These are phyloP conservation scores for Sporisorium reilianum DNA, from an alignment of 1,284 basidiomycete genomes.

Conservation along the genomic window DNA sequence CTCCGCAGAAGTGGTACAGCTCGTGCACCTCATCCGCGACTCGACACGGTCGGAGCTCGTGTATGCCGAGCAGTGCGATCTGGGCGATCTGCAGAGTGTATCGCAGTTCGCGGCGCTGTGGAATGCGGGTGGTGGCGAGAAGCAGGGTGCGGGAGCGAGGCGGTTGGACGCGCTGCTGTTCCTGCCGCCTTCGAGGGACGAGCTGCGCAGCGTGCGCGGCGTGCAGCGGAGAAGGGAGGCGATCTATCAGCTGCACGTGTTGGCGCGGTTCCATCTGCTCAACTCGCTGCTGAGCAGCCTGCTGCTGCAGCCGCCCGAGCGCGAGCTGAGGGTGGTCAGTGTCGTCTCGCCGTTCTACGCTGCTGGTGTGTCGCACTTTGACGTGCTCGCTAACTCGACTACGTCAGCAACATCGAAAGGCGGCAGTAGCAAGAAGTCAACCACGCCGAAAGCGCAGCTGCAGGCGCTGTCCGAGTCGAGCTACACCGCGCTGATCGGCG, in stretches of 20 bases:
- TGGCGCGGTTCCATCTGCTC: constrained; percentile 59
- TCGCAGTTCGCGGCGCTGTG: constrained; percentile 54
- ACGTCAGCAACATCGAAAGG: background rate
- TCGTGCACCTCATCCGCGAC: constrained; percentile 58
- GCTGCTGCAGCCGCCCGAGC: constrained; percentile 51
- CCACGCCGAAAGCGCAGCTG: background rate
- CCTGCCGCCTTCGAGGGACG: constrained; percentile 29
- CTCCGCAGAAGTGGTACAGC: constrained; percentile 41
- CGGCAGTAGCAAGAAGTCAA: background rate
- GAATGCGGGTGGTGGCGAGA: constrained; percentile 55
- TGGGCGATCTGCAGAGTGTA: constrained; percentile 44
- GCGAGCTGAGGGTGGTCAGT: constrained; percentile 61
- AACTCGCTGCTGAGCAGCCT: constrained; percentile 59
- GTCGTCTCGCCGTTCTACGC: constrained; percentile 62
- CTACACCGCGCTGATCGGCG: constrained; percentile 38
- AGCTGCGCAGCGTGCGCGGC: no score
- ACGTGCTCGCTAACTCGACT: constrained; percentile 11
- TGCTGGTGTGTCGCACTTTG: constrained; percentile 53
- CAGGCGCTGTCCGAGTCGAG: constrained; percentile 18
- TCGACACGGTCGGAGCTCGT: constrained; percentile 58
- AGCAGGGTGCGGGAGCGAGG: constrained; percentile 23
- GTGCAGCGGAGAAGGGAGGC: no score
- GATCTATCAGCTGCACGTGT: constrained; percentile 49
- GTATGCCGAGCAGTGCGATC: constrained; percentile 64
- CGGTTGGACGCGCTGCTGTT: constrained; percentile 33